These are phyloP conservation scores for Apium graveolens DNA, from an alignment of 129 eudicot genomes.

Conservation along the genomic window DNA sequence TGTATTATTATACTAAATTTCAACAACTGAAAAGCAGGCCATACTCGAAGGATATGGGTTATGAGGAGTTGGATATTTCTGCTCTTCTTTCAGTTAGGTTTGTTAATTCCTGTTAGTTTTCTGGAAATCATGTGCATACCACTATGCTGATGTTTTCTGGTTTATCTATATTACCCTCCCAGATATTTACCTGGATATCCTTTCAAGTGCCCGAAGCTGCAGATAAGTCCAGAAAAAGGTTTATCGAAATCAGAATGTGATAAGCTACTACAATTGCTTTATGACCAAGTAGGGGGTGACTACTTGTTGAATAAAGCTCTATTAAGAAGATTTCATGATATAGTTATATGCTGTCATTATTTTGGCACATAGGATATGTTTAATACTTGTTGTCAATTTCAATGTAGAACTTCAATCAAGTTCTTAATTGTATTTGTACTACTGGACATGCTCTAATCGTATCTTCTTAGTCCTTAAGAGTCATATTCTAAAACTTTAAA, in stretches of 20 bases:
- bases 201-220: constrained; percentile 78
- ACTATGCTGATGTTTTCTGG: constrained; percentile 9
- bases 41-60: constrained; percentile 81
- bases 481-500: not conserved
- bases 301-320: constrained; percentile 5
- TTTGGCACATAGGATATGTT: not conserved
- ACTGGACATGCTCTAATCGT: not conserved
- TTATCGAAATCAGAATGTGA: constrained; percentile 67
- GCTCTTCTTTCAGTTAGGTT: constrained; percentile 84
- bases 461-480: too few relatives aligned
- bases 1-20: constrained; percentile 19
- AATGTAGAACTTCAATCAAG: not conserved
- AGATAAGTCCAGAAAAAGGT: constrained; percentile 67
- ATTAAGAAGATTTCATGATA: not conserved
- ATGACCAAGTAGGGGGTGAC: constrained; percentile 66
- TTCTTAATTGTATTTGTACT: not conserved
- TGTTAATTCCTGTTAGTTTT: constrained; percentile 4
- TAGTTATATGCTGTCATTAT: not conserved
- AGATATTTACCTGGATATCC: constrained; percentile 94
- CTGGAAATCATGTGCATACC: constrained; percentile 3
- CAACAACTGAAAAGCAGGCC: constrained; percentile 48
- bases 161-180: constrained; percentile 20
- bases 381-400: not conserved
- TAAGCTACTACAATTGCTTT: constrained; percentile 68
- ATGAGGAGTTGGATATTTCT: constrained; percentile 75